phyloP scores from a whole-genome alignment of 2,329 filamentous ascomycete genomes.

The Xylaria arbuscula region DNA sequence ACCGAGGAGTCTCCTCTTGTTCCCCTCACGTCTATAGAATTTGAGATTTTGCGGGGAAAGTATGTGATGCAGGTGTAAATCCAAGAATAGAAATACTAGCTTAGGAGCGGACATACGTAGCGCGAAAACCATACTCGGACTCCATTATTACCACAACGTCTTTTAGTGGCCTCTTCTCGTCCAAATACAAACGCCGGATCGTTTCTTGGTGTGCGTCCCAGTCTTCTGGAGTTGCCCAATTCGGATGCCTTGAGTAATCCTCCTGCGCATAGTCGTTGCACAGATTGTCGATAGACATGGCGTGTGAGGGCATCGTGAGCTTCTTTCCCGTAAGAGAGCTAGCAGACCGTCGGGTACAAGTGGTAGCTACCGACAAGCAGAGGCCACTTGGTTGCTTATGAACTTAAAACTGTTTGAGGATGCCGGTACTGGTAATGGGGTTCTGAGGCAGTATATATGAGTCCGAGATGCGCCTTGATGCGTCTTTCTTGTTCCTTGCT shows the following conservation, averaged over 20 bases:
- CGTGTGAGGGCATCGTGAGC: conserved; percentile 41
- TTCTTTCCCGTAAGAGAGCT: background rate
- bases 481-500: conserved; percentile 10
- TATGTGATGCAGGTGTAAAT: conserved; percentile 20
- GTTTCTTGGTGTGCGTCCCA: conserved; percentile 43
- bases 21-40: conserved; percentile 18
- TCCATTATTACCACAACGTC: conserved; percentile 44
- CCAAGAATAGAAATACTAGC: conserved; percentile 27
- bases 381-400: background rate
- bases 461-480: conserved; percentile 1
- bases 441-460: conserved; percentile 5
- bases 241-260: conserved; percentile 35
- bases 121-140: conserved; percentile 41
- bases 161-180: conserved; percentile 44
- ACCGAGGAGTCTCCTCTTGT: conserved; percentile 3
- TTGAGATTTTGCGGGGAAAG: conserved; percentile 32
- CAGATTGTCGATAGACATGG: conserved; percentile 43
- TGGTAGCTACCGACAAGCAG: background rate
- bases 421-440: conserved; percentile 3
- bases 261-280: conserved; percentile 39
- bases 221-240: conserved; percentile 43
- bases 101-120: conserved; percentile 39
- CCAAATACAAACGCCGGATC: conserved; percentile 42
- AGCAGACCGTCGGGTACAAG: conserved; percentile 1
- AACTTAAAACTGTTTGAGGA: background rate